Conservation (phyloP, 1,284 basidiomycete genomes). For the Coniophora puteana region DNA sequence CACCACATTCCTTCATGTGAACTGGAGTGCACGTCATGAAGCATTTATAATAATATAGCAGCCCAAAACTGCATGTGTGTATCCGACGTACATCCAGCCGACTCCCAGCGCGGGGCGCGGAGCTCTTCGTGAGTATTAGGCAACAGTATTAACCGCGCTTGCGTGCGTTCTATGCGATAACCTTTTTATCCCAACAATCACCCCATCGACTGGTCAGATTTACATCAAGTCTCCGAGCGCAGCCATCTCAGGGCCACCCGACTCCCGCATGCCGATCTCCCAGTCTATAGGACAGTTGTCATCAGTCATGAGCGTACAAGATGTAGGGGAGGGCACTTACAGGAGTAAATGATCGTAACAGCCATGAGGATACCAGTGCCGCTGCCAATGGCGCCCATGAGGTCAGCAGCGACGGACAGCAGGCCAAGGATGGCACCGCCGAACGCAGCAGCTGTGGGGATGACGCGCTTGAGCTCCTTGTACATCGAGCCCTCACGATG, state of each 20-base stretch:
- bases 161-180: not conserved
- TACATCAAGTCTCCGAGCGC: slow-evolving; percentile 66
- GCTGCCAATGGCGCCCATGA: slow-evolving; percentile 94
- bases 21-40: no score
- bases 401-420: slow-evolving; percentile 92
- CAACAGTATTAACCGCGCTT: no score
- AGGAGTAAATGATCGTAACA: slow-evolving; percentile 96
- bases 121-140: no score
- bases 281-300: slow-evolving; percentile 15
- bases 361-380: slow-evolving; percentile 98
- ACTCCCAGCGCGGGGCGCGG: no score
- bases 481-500: slow-evolving; percentile 98
- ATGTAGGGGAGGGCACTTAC: slow-evolving; percentile 23
- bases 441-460: slow-evolving; percentile 96
- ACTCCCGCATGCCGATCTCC: slow-evolving; percentile 45
- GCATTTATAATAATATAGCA: not conserved
- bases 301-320: not conserved
- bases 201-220: slow-evolving; percentile 6
- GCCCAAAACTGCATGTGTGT: not conserved
- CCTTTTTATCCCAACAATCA: not conserved
- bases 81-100: no score
- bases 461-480: slow-evolving; percentile 97
- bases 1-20: no score
- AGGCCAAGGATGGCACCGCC: slow-evolving; percentile 95
- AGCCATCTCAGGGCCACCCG: slow-evolving; percentile 70